Evolutionary conservation across 139 green algal species (phyloP), one percentile per base, ranked within the genome.

Genomic region (Bryopsis sp.): DNA sequence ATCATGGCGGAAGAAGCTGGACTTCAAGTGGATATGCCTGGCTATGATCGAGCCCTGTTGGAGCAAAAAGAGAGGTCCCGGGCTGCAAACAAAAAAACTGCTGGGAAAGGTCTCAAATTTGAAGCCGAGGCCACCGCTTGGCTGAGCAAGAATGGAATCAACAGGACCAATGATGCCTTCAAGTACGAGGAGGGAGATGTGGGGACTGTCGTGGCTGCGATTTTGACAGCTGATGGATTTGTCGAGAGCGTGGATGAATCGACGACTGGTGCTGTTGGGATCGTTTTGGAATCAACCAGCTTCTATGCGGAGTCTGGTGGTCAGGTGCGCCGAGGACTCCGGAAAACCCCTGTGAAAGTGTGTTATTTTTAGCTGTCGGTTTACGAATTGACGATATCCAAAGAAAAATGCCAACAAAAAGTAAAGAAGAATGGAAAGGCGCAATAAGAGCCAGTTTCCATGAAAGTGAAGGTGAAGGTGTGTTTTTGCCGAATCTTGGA

Each of bases 231-330:
- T 26, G 37, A 65, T 22, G 80, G 72, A 50, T 99, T 95, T 71
- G 86, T 96, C 35, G 47, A 95, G 5, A 79, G 47, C 35, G 88
- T 78, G 11, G 65, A 64, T 15, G 62, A 36, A 0, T 77, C 72
- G 24, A 71, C 31, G 11, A 82, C 78, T 15, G 79, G 67, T 48
- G 73, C 80, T 2, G 50, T 95, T 2, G 94, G 92, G 26, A 58
- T 99, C n/a, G 86, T 99, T 37, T 76, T 99, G 50, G 80, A 92
- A 63, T 69, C 3, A 4, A 97, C 94, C 2, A 76, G 73, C 58
- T 98, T 96, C 77, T 99, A 99, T 67, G 89, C 91, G 0, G 94
- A 99, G 76, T 57, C 69, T 19, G 92, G 92, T 26, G 92, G 92
- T 5, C 89, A 95, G 82, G 85, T 89, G 34, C 71, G 77, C 54